Evolutionary conservation across 306 rosid species (phyloP).

Genomic region (Aeschynomene evenia): DNA sequence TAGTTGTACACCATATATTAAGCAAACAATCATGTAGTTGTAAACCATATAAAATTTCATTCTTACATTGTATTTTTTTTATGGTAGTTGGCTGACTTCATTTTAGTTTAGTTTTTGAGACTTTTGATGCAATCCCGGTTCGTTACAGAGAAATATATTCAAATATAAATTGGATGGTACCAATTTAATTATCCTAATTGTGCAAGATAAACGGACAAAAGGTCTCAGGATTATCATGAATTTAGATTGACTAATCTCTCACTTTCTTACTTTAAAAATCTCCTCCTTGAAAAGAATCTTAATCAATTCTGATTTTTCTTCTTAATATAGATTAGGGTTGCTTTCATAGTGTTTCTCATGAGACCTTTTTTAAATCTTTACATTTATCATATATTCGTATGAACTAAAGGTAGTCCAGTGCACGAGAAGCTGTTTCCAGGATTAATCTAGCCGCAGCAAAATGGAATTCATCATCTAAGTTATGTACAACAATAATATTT

Average conservation of each 20-base stretch:
- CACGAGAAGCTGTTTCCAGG: no score
- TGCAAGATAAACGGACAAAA: neutral
- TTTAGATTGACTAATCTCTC: no score
- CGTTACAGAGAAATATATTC: neutral
- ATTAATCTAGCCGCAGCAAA: neutral
- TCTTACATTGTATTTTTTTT: neutral
- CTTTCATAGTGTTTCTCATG: neutral
- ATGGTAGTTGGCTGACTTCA: neutral
- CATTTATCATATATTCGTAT: no score
- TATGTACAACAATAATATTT: neutral
- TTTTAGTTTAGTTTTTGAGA: neutral
- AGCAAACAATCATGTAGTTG: neutral
- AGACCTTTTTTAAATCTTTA: neutral
- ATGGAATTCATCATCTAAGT: neutral
- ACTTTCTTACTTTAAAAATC: no score
- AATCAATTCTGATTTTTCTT: neutral
- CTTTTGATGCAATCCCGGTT: neutral
- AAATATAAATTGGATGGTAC: neutral
- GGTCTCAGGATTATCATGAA: neutral
- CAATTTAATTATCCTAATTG: neutral
- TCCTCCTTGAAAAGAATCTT: no score
- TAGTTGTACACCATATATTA: slow-evolving; percentile 19
- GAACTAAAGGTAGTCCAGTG: no score
- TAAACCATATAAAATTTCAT: slow-evolving; percentile 7
- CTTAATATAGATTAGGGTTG: no score